Evolutionary conservation across 2,329 filamentous ascomycete species (phyloP).

Genomic region (Aspergillus chevalieri): DNA sequence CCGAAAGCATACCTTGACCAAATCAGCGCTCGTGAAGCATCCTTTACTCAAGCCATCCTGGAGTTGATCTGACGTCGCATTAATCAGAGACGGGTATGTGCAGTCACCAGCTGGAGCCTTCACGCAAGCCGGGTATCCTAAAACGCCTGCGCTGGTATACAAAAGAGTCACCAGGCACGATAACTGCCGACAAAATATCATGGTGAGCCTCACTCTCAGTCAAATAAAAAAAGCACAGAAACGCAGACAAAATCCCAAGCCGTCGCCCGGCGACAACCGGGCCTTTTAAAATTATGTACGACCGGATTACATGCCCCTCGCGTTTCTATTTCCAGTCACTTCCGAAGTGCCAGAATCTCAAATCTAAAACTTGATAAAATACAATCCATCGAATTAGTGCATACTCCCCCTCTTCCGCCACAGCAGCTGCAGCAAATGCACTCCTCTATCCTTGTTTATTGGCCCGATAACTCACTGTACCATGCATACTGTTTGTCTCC

Average conservation of each 20-base stretch:
- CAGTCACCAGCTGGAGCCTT: constrained; percentile 4
- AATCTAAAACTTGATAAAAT: too few species aligned
- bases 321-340: neutral
- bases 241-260: neutral
- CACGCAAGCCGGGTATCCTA: neutral
- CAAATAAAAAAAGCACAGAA: neutral
- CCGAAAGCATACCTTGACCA: constrained; percentile 39
- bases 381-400: too few species aligned
- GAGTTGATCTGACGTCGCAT: constrained; percentile 49
- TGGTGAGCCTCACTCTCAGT: neutral
- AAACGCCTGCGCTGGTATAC: neutral
- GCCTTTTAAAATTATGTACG: neutral
- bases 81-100: constrained; percentile 38
- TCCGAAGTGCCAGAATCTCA: too few species aligned
- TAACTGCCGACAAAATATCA: neutral
- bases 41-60: constrained; percentile 43
- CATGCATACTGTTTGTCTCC: too few species aligned
- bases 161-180: neutral
- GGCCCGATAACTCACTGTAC: too few species aligned
- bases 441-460: too few species aligned
- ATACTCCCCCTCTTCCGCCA: too few species aligned
- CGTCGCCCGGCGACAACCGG: neutral
- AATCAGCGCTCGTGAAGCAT: constrained; percentile 52
- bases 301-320: neutral
- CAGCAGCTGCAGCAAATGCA: too few species aligned